Evolutionary conservation across 164 flowering plant species (phyloP), one percentile per base, ranked within the genome.

Genomic region (Vitis amurensis): DNA sequence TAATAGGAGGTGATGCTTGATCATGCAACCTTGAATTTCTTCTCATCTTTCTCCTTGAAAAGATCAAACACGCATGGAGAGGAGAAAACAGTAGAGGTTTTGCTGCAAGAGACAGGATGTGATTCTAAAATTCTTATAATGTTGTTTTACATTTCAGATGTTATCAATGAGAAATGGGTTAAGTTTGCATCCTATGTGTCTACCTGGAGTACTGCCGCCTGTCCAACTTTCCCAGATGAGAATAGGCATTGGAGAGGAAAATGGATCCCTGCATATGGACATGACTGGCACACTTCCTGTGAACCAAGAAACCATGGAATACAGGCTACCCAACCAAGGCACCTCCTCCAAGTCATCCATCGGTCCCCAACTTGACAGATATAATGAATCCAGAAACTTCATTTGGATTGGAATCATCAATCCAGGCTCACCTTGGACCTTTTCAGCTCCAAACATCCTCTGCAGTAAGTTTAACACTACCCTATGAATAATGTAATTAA

Each of bases 131-230:
- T 63, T 15, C 30, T 50, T 59, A 29, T 12, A 10, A 62, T 55
- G 27, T 69, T 14, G 10, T 60, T 59, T 3, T 5, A 12, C 56
- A 29, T 74, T 61, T 52, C 79, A 87, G 91, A 83, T 85, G 87
- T 61, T 87, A 52, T 73, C 88, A 51, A 75, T 85, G 86, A 82
- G 86, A 60, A 85, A 82, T 31, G 85, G 86, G 27, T 63, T 85
- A 30, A 83, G 75, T 78, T 71, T 92, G 75, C 84, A 84, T 67
- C 89, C 97, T n/a, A 64, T 86, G 80, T 84, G 85, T 80, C 73
- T 84, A 27, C 90, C 95, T 52, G 89, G 83, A 71, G 69, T 71
- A 5, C 13, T 82, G 64, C 88, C 76, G 61, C 86, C 84, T 64
- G 17, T 73, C 31, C 88, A 86, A 69, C 55, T 83, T 56, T 75